These are phyloP conservation scores for Claviceps digitariae DNA, from an alignment of 2,329 filamentous ascomycete species.

Conservation along the genomic window DNA sequence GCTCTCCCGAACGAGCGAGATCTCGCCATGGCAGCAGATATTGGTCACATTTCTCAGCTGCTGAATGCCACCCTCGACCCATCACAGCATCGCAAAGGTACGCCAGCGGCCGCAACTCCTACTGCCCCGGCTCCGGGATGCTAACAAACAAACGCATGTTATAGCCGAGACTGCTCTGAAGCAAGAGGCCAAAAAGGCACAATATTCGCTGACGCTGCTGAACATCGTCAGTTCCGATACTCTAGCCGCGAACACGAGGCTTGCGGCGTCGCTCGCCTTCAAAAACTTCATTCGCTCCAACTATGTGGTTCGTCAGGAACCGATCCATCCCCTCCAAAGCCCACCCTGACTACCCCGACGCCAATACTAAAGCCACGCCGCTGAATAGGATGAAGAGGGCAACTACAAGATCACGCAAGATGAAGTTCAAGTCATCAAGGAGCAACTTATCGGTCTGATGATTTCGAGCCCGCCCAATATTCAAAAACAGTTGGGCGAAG, in stretches of 20 bases:
- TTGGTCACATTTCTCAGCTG: slow-evolving; percentile 59
- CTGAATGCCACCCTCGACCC: slow-evolving; percentile 86
- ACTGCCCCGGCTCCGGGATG: slow-evolving; percentile 17
- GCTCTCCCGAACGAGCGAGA: slow-evolving; percentile 8
- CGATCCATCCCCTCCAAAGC: background rate
- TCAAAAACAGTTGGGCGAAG: slow-evolving; percentile 88
- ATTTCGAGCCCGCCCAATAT: slow-evolving; percentile 77
- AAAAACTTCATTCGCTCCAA: slow-evolving; percentile 96
- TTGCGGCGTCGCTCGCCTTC: slow-evolving; percentile 85
- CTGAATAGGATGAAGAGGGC: slow-evolving; percentile 69
- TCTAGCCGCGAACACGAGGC: slow-evolving; percentile 63
- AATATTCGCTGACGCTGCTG: slow-evolving; percentile 78
- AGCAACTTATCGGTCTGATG: slow-evolving; percentile 92
- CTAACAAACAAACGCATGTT: slow-evolving; percentile 22
- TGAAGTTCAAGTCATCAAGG: slow-evolving; percentile 85
- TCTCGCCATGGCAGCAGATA: slow-evolving; percentile 41
- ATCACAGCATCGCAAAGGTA: slow-evolving; percentile 79
- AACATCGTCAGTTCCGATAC: slow-evolving; percentile 73
- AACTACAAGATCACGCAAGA: slow-evolving; percentile 73
- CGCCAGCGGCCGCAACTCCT: slow-evolving; percentile 13
- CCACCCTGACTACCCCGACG: slow-evolving; percentile 3
- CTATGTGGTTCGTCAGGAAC: slow-evolving; percentile 54
- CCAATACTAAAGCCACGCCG: slow-evolving; percentile 9
- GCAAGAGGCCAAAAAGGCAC: slow-evolving; percentile 65
- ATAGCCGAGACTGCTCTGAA: slow-evolving; percentile 72